Evolutionary conservation across 2,329 filamentous ascomycete genomes (phyloP).

Genomic region (Didymella sp.): DNA sequence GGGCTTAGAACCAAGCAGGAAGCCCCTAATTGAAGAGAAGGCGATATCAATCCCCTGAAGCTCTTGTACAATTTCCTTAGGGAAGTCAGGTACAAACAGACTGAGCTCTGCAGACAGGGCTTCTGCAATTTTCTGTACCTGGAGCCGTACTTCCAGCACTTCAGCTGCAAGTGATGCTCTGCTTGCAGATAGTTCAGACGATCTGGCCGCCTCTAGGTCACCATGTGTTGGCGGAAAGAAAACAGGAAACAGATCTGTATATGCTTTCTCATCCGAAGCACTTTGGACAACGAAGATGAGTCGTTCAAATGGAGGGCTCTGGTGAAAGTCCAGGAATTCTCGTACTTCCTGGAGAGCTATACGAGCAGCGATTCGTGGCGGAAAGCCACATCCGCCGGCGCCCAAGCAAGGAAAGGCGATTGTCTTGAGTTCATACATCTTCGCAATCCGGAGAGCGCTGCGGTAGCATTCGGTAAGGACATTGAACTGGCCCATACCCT

Average conservation of each 20-base stretch:
- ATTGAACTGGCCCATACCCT: slow-evolving; percentile 35
- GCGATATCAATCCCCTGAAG: slow-evolving; percentile 27
- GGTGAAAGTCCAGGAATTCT: slow-evolving; percentile 40
- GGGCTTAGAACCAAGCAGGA: slow-evolving; percentile 20
- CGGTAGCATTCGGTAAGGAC: slow-evolving; percentile 44
- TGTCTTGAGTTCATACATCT: slow-evolving; percentile 31
- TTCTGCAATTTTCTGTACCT: slow-evolving; percentile 26
- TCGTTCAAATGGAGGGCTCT: slow-evolving; percentile 30
- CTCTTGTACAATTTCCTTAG: slow-evolving; percentile 20
- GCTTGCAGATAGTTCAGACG: slow-evolving; percentile 16
- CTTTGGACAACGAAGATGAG: slow-evolving; percentile 44
- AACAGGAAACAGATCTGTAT: slow-evolving; percentile 39
- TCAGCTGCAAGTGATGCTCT: slow-evolving; percentile 23
- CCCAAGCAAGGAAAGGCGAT: slow-evolving; percentile 47
- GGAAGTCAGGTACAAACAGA: slow-evolving; percentile 25
- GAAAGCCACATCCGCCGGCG: slow-evolving; percentile 42
- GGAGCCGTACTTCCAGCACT: slow-evolving; percentile 26
- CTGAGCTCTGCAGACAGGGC: slow-evolving; percentile 25
- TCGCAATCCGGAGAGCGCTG: slow-evolving; percentile 33
- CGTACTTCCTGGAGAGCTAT: slow-evolving; percentile 45
- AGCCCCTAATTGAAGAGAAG: slow-evolving; percentile 25
- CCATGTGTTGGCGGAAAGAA: slow-evolving; percentile 45
- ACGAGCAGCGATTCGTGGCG: slow-evolving; percentile 39
- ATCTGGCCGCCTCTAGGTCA: slow-evolving; percentile 34
- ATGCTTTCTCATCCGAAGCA: slow-evolving; percentile 37